Percentiles rank a stretch among this genome's conserved stretches.
Conservation (phyloP, 75 land plant species). For the Azolla pinnata region DNA sequence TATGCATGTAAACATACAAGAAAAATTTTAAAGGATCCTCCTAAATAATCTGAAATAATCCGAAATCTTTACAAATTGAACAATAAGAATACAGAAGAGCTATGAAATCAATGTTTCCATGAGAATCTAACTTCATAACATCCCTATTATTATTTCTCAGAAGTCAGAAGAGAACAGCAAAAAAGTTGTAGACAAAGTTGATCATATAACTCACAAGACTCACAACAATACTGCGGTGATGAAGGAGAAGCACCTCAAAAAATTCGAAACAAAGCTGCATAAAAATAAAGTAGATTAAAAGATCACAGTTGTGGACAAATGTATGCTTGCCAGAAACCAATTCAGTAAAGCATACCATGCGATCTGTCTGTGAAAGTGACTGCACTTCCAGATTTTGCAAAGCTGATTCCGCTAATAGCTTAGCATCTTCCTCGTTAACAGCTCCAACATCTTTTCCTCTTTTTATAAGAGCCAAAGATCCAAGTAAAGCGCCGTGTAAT, state of each 20-base stretch:
- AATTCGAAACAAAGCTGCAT: conserved; percentile 84
- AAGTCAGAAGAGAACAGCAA: too few species aligned
- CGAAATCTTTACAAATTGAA: too few species aligned
- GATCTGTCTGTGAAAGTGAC: conserved; percentile 50
- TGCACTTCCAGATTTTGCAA: conserved; percentile 59
- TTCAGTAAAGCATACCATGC: conserved; percentile 36
- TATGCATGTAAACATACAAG: too few species aligned
- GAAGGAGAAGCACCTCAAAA: conserved; percentile 40
- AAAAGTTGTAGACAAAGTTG: too few species aligned
- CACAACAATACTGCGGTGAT: conserved; percentile 32
- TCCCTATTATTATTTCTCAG: too few species aligned
- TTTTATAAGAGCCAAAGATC: conserved; percentile 64
- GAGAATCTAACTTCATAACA: too few species aligned
- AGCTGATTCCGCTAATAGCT: conserved; percentile 37
- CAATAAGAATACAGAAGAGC: too few species aligned
- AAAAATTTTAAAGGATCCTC: too few species aligned
- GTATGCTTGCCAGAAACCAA: not conserved
- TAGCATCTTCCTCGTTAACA: conserved; percentile 42
- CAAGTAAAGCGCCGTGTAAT: conserved; percentile 68
- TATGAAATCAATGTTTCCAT: too few species aligned
- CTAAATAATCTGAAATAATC: too few species aligned
- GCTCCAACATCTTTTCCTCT: conserved; percentile 39
- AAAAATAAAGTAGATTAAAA: too few species aligned
- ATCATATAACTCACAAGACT: conserved; percentile 38
- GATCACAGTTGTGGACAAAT: too few species aligned